A percentile compares a stretch with the other conserved stretches of the same genome.
phyloP scores from a whole-genome alignment of 2,329 filamentous ascomycete genomes.

The Exutisphaerella laricina region DNA sequence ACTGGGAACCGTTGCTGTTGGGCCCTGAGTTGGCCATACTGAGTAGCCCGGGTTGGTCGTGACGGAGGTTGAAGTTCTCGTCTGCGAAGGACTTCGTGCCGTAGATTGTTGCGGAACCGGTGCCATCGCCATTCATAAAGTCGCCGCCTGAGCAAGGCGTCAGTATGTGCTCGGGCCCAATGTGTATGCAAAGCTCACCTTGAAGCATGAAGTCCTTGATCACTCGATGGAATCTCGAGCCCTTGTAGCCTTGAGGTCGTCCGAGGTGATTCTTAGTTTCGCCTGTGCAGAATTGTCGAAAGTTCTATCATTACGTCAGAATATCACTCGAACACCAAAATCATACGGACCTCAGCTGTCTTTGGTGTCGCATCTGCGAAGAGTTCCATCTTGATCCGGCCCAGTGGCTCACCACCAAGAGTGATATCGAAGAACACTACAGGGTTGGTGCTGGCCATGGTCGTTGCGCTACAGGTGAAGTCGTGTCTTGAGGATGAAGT shows the following conservation, averaged over 20 bases:
- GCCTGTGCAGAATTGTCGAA: slow-evolving; percentile 93
- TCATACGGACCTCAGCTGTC: slow-evolving; percentile 66
- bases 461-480: neutral
- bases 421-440: slow-evolving; percentile 72
- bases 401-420: slow-evolving; percentile 76
- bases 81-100: slow-evolving; percentile 78
- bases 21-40: slow-evolving; percentile 95
- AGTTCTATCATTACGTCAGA: slow-evolving; percentile 53
- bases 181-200: slow-evolving; percentile 42
- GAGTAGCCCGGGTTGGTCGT: slow-evolving; percentile 72
- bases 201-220: slow-evolving; percentile 98
- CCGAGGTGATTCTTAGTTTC: slow-evolving; percentile 75
- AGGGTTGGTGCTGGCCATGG: slow-evolving; percentile 35
- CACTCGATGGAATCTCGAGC: slow-evolving; percentile 87
- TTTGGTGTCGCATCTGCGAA: slow-evolving; percentile 71
- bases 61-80: slow-evolving; percentile 79
- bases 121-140: slow-evolving; percentile 70
- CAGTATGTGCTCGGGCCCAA: neutral
- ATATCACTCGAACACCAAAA: too few relatives aligned
- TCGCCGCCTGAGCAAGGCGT: neutral
- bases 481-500: neutral
- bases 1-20: slow-evolving; percentile 91
- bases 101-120: slow-evolving; percentile 80
- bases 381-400: slow-evolving; percentile 83
- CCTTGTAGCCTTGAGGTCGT: slow-evolving; percentile 87